Conservation (phyloP, 2,329 filamentous ascomycete genomes). For the Exophiala lecanii-corni region DNA sequence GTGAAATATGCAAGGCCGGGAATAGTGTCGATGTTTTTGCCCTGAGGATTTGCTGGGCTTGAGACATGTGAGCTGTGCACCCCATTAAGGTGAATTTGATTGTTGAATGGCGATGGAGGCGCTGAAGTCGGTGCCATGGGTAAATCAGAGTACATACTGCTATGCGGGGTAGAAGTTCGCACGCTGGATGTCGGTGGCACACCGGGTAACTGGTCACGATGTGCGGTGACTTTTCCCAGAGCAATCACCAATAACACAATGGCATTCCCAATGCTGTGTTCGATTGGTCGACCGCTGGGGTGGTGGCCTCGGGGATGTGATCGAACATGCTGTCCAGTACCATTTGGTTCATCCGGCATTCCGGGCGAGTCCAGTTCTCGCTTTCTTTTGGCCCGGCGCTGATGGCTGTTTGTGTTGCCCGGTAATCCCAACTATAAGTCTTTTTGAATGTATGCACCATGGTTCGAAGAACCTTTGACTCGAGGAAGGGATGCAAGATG, state of each 20-base stretch:
- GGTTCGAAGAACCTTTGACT: conserved; percentile 47
- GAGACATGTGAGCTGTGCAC: conserved; percentile 6
- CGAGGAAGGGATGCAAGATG: conserved; percentile 60
- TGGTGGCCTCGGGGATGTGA: conserved; percentile 24
- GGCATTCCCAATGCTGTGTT: conserved; percentile 69
- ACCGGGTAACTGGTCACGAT: conserved; percentile 48
- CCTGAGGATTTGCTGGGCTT: conserved; percentile 37
- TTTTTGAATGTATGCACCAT: conserved; percentile 51
- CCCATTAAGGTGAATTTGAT: conserved; percentile 18
- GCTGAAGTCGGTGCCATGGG: conserved; percentile 24
- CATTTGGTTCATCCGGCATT: conserved; percentile 15
- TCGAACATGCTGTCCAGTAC: conserved; percentile 3
- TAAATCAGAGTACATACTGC: conserved; percentile 20
- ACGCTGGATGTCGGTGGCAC: conserved; percentile 33
- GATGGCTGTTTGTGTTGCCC: conserved; percentile 8
- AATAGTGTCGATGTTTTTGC: conserved; percentile 74
- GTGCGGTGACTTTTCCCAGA: conserved; percentile 73
- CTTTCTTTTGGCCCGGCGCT: conserved; percentile 24
- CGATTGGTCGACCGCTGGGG: conserved; percentile 28
- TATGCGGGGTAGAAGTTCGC: conserved; percentile 30
- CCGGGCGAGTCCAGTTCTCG: conserved; percentile 23
- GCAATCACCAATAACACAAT: conserved; percentile 79
- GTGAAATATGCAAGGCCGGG: conserved; percentile 89
- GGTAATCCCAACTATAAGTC: conserved; percentile 39
- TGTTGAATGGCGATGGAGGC: conserved; percentile 22